phyloP scores from a whole-genome alignment of 2,329 filamentous ascomycete genomes.

The Fusarium metavorans region DNA sequence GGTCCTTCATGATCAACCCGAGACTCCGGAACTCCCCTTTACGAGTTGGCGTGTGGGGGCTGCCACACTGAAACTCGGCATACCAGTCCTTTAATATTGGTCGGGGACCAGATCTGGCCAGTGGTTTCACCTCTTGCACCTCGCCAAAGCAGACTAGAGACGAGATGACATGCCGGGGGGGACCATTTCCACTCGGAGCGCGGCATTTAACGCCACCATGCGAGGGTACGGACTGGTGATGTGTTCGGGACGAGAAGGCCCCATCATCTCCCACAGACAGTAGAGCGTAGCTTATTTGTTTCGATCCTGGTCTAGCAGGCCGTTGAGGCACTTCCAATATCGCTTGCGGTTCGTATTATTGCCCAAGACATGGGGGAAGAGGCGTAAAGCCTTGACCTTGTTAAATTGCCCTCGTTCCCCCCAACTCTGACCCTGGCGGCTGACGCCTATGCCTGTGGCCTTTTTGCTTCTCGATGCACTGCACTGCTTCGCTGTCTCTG shows the following conservation, averaged over 20 bases:
- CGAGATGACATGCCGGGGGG: constrained; percentile 34
- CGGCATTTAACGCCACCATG: constrained; percentile 20
- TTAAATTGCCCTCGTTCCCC: constrained; percentile 13
- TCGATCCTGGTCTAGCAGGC: constrained; percentile 18
- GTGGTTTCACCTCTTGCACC: constrained; percentile 23
- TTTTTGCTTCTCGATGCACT: background rate
- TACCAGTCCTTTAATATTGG: constrained; percentile 29
- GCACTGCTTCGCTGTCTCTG: background rate
- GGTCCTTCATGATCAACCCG: constrained; percentile 9
- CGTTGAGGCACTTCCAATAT: constrained; percentile 28
- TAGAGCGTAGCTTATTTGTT: background rate
- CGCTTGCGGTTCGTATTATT: constrained; percentile 30
- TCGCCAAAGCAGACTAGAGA: constrained; percentile 21
- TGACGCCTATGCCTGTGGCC: background rate
- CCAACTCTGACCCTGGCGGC: background rate
- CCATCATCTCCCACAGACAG: background rate
- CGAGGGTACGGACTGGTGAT: constrained; percentile 7
- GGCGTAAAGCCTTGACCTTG: background rate
- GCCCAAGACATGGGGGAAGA: constrained; percentile 16
- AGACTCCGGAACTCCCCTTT: constrained; percentile 11
- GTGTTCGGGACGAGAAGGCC: background rate
- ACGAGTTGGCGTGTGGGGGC: constrained; percentile 23
- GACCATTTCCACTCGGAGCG: background rate
- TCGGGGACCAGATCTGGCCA: constrained; percentile 15
- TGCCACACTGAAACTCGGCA: constrained; percentile 36